Percentiles rank a stretch among this genome's conserved stretches.
Evolutionary conservation across 305 asterid species (phyloP).

Genomic region (Nicotiana rustica): DNA sequence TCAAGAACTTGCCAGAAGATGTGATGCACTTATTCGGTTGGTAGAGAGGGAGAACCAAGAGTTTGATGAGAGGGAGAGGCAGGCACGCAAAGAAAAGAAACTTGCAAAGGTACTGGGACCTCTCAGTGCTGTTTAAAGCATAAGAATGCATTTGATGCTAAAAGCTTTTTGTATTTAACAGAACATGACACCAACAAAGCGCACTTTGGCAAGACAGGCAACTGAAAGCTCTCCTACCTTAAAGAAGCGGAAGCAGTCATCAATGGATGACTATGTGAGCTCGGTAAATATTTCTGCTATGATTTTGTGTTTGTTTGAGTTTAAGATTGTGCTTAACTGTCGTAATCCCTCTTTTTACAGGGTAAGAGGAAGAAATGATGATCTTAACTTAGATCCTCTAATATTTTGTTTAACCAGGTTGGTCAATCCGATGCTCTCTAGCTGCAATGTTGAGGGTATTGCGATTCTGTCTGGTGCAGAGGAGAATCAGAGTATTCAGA

Average conservation of each 20-base stretch:
- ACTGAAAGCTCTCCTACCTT: conserved; percentile 77
- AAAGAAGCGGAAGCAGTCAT: conserved; percentile 80
- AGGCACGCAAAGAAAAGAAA: conserved; percentile 97
- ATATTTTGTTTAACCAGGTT: background rate
- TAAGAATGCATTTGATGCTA: background rate
- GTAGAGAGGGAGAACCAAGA: conserved; percentile 98
- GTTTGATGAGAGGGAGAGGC: conserved; percentile 94
- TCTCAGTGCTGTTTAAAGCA: background rate
- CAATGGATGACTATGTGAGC: conserved; percentile 82
- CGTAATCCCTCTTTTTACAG: conserved; percentile 46
- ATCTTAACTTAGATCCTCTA: background rate
- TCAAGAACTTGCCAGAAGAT: conserved; percentile 98
- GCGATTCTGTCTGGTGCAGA: background rate
- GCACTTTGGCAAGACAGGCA: conserved; percentile 70
- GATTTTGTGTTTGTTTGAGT: background rate
- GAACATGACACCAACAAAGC: conserved; percentile 80
- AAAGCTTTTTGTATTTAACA: conserved; percentile 38
- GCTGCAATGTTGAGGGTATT: background rate
- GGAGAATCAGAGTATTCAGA: background rate
- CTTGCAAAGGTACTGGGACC: conserved; percentile 68
- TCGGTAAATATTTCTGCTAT: conserved; percentile 55
- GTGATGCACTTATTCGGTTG: conserved; percentile 90
- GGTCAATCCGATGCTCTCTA: background rate
- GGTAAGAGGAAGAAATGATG: conserved; percentile 81
- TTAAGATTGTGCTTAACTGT: background rate